These are phyloP conservation scores for Collybia sordida DNA, from an alignment of 768 basidiomycete species.

Conservation along the genomic window DNA sequence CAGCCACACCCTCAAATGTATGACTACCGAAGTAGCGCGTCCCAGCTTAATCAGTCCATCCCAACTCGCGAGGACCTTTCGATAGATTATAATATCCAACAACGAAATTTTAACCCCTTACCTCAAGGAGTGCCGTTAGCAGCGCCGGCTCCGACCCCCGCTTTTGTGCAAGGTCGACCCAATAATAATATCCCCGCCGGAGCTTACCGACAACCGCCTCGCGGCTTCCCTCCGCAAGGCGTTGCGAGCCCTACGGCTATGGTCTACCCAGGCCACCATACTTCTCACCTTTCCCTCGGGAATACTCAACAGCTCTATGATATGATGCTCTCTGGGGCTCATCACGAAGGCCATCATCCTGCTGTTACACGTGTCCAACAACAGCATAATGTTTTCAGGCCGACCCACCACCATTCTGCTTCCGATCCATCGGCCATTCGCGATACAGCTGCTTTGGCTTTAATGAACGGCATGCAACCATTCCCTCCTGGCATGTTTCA, in stretches of 20 bases:
- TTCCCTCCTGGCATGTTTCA: conserved; percentile 63
- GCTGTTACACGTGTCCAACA: conserved; percentile 78
- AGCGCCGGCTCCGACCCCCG: conserved; percentile 36
- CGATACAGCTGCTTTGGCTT: conserved; percentile 65
- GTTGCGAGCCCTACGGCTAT: conserved; percentile 54
- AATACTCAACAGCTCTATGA: conserved; percentile 79
- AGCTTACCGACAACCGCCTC: conserved; percentile 63
- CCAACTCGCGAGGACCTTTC: conserved; percentile 45
- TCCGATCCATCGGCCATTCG: conserved; percentile 79
- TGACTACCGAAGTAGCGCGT: conserved; percentile 43
- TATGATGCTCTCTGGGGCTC: conserved; percentile 65
- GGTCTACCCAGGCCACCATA: conserved; percentile 51
- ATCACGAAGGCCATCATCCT: conserved; percentile 56
- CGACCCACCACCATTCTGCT: conserved; percentile 78
- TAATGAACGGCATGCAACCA: conserved; percentile 58
- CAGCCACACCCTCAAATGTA: conserved; percentile 47
- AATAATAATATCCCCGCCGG: conserved; percentile 44
- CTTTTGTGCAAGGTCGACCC: conserved; percentile 54
- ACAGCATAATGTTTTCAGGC: conserved; percentile 72
- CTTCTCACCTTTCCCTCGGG: conserved; percentile 69
- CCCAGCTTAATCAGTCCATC: conserved; percentile 27
- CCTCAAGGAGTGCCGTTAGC: conserved; percentile 30
- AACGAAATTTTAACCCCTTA: conserved; percentile 52
- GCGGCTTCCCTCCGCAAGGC: conserved; percentile 55
- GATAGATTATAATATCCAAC: conserved; percentile 58